Evolutionary conservation across 2,329 filamentous ascomycete species (phyloP), one percentile per base, ranked within the genome.

Genomic region (Fusarium dimerum): DNA sequence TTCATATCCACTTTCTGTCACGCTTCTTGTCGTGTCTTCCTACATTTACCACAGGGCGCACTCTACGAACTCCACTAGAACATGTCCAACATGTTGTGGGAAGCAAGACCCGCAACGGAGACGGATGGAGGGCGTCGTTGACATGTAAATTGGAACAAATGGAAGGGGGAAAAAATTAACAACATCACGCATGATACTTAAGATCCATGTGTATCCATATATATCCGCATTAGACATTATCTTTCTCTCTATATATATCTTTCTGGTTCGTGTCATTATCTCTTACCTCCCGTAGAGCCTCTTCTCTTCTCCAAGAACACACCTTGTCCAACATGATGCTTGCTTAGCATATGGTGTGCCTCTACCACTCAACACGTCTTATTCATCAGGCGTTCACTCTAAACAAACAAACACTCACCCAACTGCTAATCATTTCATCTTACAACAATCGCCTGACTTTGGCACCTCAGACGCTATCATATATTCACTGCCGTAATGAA

Each of bases 221-320:
- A 26, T 26, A 26, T 26, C 20, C 20, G 20, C 20, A 26, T n/a
- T n/a, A n/a, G n/a, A n/a, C n/a, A n/a, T n/a, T n/a, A n/a, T 32
- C 7, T 32, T 32, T 12, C 30, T 10, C 13, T 36, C 13, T 36
- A 12, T 36, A 51, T 54, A 50, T 30, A 10, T 7, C 15, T 11
- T 47, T n/a, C 1, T 40, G 20, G 39, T 38, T 7, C 2, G 12
- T 40, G 32, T 45, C 17, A 20, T 4, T 17, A 34, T 16, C 10
- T 16, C 10, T 13, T 3, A 17, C 26, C 0, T 45, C 18, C 34
- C 17, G 1, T 9, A 5, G 11, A 20, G 29, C n/a, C 42, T 32
- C 29, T 15, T 39, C 17, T 6, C 12, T 40, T n/a, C 49, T 51
- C 49, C 49, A 51, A 47, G n/a, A 13, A 32, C 50, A 48, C 38